phyloP scores from a whole-genome alignment of 768 basidiomycete species.

The Phallus indusiatus region DNA sequence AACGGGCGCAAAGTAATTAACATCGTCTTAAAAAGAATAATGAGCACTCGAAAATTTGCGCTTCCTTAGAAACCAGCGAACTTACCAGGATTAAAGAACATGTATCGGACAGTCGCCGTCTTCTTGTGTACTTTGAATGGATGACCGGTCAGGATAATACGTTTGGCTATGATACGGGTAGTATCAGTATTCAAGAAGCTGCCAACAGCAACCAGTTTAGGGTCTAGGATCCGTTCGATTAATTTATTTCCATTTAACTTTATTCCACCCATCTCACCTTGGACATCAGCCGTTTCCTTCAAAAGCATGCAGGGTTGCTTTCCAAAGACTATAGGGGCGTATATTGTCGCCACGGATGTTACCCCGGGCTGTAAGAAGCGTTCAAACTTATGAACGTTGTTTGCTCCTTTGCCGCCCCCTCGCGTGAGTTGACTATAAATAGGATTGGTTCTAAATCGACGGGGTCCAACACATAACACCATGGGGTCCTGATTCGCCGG shows the following conservation, averaged over 20 bases:
- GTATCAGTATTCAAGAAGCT: constrained; percentile 84
- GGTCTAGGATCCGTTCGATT: constrained; percentile 34
- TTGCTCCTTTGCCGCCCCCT: constrained; percentile 83
- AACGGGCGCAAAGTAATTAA: constrained; percentile 87
- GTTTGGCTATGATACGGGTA: constrained; percentile 84
- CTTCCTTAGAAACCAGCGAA: not conserved
- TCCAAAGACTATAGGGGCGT: constrained; percentile 84
- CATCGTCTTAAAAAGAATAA: constrained; percentile 48
- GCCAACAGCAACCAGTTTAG: constrained; percentile 83
- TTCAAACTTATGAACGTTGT: constrained; percentile 97
- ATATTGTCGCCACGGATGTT: constrained; percentile 77
- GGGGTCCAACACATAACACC: constrained; percentile 80
- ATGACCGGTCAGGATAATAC: constrained; percentile 91
- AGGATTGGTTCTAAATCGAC: constrained; percentile 76
- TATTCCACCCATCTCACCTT: constrained; percentile 39
- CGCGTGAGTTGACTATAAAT: constrained; percentile 87
- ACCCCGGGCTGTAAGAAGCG: constrained; percentile 77
- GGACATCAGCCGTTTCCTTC: constrained; percentile 52
- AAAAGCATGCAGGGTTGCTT: constrained; percentile 73
- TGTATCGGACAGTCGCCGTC: constrained; percentile 93
- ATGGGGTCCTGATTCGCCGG: constrained; percentile 58
- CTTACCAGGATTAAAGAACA: constrained; percentile 90
- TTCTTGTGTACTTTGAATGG: constrained; percentile 97
- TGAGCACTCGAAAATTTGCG: not conserved
- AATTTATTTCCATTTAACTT: constrained; percentile 1